Evolutionary conservation across 208 protist species (phyloP), one percentile per base, ranked within the genome.

Genomic region (Balamuthia mandrillaris): DNA sequence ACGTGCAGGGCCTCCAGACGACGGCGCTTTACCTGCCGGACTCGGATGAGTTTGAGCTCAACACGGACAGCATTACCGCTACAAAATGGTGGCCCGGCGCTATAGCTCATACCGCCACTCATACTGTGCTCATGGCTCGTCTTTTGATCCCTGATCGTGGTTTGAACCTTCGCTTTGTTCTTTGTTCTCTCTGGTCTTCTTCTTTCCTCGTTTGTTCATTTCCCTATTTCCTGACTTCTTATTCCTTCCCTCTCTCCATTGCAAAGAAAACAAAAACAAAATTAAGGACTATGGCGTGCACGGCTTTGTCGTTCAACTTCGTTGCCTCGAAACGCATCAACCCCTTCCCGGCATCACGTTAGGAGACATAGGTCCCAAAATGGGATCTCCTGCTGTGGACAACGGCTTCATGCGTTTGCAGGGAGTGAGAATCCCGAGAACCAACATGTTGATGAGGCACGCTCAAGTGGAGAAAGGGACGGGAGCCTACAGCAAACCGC

Each of bases 231-330:
- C 18, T 60, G 10, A 7, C n/a, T 24, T 24, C 18, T 60, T 10
- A 37, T 14, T 60, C 0, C 27, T 75, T 31, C 24, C 4, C 6
- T 12, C 14, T 1, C 85, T n/a, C n/a, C n/a, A n/a, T n/a, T n/a
- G n/a, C n/a, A n/a, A n/a, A n/a, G n/a, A n/a, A n/a, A n/a, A n/a
- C n/a, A n/a, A n/a, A n/a, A n/a, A n/a, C n/a, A n/a, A n/a, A n/a
- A n/a, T n/a, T n/a, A n/a, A n/a, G n/a, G n/a, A 90, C 29, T 37
- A 91, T 39, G 92, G 92, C 45, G 66, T 90, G 1, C 91, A 93
- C 41, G 52, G 81, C 2, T 92, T 94, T 56, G 54, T 94, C 0
- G 88, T 93, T 0, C 90, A 83, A 18, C 56, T 94, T 14, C 77
- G 92, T 41, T 68, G 84, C 21, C 66, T 86, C 18, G 83, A 68